Conservation (phyloP, 2,329 filamentous ascomycete genomes). For the Fusarium algeriense region DNA sequence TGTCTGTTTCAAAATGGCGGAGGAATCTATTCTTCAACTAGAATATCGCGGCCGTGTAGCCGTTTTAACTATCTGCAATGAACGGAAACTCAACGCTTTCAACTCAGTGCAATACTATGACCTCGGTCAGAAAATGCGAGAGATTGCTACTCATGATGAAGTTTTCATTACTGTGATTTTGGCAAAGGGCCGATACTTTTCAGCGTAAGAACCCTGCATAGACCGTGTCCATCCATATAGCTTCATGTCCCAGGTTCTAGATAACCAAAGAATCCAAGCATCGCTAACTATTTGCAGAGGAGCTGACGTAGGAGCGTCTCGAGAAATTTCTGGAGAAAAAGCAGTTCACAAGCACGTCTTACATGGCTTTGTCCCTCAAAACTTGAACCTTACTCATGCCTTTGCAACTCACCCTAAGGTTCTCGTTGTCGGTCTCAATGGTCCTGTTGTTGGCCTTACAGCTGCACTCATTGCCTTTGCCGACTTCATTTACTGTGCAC, state of each 20-base stretch:
- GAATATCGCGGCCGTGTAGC: constrained; percentile 63
- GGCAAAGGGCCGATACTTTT: constrained; percentile 87
- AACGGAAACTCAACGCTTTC: constrained; percentile 89
- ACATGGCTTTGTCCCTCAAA: constrained; percentile 81
- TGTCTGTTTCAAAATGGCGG: constrained; percentile 23
- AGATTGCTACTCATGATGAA: constrained; percentile 83
- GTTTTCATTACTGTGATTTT: constrained; percentile 88
- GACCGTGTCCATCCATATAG: not conserved
- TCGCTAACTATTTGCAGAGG: constrained; percentile 66
- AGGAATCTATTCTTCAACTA: constrained; percentile 50
- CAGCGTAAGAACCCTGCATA: constrained; percentile 73
- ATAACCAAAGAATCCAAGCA: not conserved
- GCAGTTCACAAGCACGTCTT: constrained; percentile 69
- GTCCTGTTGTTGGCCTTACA: constrained; percentile 87
- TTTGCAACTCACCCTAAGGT: constrained; percentile 97
- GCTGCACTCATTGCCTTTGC: constrained; percentile 86
- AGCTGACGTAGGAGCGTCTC: constrained; percentile 77
- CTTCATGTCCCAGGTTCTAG: not conserved
- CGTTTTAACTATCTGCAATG: constrained; percentile 87
- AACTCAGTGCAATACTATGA: constrained; percentile 79
- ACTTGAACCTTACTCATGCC: constrained; percentile 88
- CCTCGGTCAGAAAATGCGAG: constrained; percentile 77
- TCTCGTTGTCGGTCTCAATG: constrained; percentile 90
- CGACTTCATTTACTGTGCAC: constrained; percentile 92
- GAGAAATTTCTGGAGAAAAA: constrained; percentile 54